Evolutionary conservation across 495 filamentous ascomycete genomes (phyloP), one percentile per base, ranked within the genome.

Genomic region (Penicillium crystallinum): DNA sequence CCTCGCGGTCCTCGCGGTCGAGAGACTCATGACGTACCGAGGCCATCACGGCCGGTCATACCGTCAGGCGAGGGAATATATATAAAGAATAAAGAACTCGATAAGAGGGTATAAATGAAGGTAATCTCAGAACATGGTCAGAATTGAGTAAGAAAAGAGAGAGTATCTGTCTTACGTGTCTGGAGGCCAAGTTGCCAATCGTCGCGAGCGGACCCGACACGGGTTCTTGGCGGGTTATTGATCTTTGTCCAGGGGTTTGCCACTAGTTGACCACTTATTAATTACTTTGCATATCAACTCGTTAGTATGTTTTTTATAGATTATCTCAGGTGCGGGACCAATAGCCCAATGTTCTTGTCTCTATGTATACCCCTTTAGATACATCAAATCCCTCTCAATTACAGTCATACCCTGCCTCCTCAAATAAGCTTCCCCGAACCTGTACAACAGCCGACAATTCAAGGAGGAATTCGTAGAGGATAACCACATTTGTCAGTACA

Each of bases 361-460:
- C 21, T 23, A 23, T 0, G 21, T 41, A 41, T 41, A 25, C 14
- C 14, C 39, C 21, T 3, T 34, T 34, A 27, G 21, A 42, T 46
- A 39, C 42, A 60, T 23, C 43, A 31, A 27, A 37, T n/a, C 12
- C 25, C 23, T 40, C 3, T 21, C 31, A 41, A 57, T 41, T 42
- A 57, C 18, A 40, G 5, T 25, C 29, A 54, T 71, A 90, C 48
- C 79, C 83, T 9, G 95, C 87, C 68, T 98, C 93, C 35, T 82
- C 84, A 72, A 97, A 96, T 34, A 97, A 60, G 43, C 85, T 87
- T 2, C 90, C 89, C 46, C 93, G 76, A 10, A 91, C 86, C 61
- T 97, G 90, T 46, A 95, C 79, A 60, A 96, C 68, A 8, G 91
- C 92, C 3, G 90, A 85, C 31, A 97, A 65, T 70, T 98, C 93